These are phyloP conservation scores for Casuarina equisetifolia DNA, from an alignment of 306 rosid genomes.

Conservation along the genomic window DNA sequence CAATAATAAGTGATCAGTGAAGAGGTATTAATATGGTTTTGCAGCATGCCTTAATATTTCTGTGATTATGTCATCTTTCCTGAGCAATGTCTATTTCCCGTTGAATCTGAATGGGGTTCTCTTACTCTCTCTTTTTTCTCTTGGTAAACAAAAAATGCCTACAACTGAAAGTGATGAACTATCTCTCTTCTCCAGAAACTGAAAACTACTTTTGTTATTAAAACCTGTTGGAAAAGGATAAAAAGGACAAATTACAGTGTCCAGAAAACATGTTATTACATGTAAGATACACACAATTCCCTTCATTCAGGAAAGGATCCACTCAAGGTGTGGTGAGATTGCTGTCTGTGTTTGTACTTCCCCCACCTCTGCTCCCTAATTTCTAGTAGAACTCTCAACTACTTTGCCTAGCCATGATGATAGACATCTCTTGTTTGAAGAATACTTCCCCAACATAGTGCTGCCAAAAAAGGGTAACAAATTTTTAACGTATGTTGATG, in stretches of 20 bases:
- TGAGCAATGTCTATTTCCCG: neutral
- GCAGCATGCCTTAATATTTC: neutral
- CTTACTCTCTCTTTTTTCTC: no score
- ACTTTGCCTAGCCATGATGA: neutral
- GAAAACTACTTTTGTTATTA: neutral
- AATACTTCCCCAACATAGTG: neutral
- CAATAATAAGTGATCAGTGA: neutral
- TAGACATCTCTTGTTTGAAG: neutral
- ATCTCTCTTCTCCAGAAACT: neutral
- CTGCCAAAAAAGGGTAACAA: no score
- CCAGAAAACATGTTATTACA: neutral
- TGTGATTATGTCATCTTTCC: neutral
- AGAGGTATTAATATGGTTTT: neutral
- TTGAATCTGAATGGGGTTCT: neutral
- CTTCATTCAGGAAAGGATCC: neutral
- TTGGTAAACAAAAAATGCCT: neutral
- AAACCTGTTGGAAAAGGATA: neutral
- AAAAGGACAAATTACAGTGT: neutral
- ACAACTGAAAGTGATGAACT: neutral
- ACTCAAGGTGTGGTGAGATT: neutral
- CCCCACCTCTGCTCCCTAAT: neutral
- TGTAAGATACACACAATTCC: neutral
- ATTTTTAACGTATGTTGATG: no score
- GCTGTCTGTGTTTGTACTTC: neutral
- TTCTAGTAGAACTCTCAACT: neutral